Percentiles rank a stretch among this genome's conserved stretches.
These are phyloP conservation scores for Neurospora sp. DNA, from an alignment of 2,329 filamentous ascomycete species.

Conservation along the genomic window DNA sequence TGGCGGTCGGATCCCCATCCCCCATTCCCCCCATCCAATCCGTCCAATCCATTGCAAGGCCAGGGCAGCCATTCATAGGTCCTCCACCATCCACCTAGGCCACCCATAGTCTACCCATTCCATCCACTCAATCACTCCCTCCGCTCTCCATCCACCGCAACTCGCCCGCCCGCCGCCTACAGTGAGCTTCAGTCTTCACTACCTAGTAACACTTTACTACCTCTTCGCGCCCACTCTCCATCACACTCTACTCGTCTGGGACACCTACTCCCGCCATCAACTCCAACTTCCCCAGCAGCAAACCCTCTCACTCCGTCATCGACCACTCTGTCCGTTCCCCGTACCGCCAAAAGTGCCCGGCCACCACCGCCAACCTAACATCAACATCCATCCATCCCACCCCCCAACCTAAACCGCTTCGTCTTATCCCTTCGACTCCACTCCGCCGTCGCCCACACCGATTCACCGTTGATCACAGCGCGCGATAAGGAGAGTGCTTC, in stretches of 20 bases:
- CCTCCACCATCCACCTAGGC: not conserved
- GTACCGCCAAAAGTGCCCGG: not conserved
- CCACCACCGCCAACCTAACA: not conserved
- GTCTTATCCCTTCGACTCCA: slow-evolving; percentile 16
- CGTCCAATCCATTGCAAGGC: not conserved
- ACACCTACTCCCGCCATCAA: not conserved
- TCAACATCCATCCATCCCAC: not conserved
- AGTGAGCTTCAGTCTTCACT: not conserved
- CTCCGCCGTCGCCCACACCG: slow-evolving; percentile 14
- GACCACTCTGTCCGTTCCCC: not conserved
- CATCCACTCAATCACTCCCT: not conserved
- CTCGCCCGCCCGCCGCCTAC: not conserved
- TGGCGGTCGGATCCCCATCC: not conserved
- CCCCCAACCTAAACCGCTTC: slow-evolving; percentile 1
- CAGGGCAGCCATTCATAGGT: not conserved
- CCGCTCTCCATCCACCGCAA: not conserved
- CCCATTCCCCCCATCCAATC: not conserved
- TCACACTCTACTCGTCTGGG: not conserved
- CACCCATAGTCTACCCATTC: not conserved
- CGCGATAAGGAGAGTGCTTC: slow-evolving; percentile 17
- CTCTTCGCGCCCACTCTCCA: not conserved
- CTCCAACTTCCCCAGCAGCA: not conserved
- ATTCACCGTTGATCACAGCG: slow-evolving; percentile 14
- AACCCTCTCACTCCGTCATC: not conserved
- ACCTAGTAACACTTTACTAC: not conserved